Conservation (phyloP, 2,329 filamentous ascomycete genomes). For the Sphaerostilbella broomeana region DNA sequence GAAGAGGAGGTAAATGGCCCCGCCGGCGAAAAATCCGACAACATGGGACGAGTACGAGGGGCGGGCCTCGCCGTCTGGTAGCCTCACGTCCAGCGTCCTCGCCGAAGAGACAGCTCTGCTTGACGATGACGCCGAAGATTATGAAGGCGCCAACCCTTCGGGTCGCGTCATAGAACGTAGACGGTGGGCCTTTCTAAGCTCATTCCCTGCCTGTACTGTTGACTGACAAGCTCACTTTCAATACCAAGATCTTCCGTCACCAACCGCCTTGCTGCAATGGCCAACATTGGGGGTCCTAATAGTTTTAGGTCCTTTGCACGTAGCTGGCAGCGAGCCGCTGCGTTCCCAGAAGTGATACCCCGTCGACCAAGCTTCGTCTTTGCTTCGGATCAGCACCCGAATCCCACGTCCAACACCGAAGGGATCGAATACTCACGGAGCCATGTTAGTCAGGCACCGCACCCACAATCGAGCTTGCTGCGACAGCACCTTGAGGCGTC, state of each 20-base stretch:
- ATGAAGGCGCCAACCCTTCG: slow-evolving; percentile 15
- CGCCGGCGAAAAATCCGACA: slow-evolving; percentile 30
- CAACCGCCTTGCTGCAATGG: slow-evolving; percentile 48
- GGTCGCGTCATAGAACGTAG: slow-evolving; percentile 20
- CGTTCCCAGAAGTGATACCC: slow-evolving; percentile 81
- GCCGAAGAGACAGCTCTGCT: slow-evolving; percentile 42
- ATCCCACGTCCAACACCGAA: slow-evolving; percentile 18
- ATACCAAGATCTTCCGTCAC: slow-evolving; percentile 50
- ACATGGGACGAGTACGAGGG: slow-evolving; percentile 44
- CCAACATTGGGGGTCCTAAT: slow-evolving; percentile 82
- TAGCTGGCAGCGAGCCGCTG: slow-evolving; percentile 86
- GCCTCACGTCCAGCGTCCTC: slow-evolving; percentile 36
- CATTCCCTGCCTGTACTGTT: slow-evolving; percentile 1
- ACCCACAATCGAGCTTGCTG: slow-evolving; percentile 39
- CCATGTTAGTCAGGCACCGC: slow-evolving; percentile 31
- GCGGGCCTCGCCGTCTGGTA: slow-evolving; percentile 35
- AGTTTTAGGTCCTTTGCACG: slow-evolving; percentile 89
- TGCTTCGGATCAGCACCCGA: slow-evolving; percentile 43
- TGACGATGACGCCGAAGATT: slow-evolving; percentile 32
- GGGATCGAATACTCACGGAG: slow-evolving; percentile 36
- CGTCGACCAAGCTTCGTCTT: slow-evolving; percentile 68
- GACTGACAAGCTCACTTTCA: slow-evolving; percentile 3
- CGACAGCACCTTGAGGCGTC: slow-evolving; percentile 45
- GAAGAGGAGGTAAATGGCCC: slow-evolving; percentile 23
- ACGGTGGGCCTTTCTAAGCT: slow-evolving; percentile 19